A percentile compares a stretch with the other conserved stretches of the same genome.
Evolutionary conservation across 495 filamentous ascomycete genomes (phyloP).

Genomic region (Aspergillus nanangensis): DNA sequence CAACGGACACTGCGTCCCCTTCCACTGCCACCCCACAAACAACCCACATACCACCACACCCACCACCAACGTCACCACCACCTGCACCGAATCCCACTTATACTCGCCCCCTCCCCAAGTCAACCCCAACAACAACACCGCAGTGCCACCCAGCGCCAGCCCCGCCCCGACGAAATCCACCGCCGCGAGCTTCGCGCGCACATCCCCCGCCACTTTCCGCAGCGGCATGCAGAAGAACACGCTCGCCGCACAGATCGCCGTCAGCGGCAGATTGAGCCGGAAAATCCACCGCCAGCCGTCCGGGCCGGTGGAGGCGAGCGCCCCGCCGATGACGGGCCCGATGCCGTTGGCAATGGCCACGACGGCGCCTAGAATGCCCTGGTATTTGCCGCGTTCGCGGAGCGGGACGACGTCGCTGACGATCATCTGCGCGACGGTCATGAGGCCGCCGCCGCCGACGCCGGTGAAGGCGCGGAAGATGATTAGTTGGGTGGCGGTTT

Average conservation of each 20-base stretch:
- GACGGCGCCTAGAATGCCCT: slow-evolving; percentile 52
- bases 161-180: slow-evolving; percentile 44
- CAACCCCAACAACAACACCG: slow-evolving; percentile 45
- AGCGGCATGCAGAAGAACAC: slow-evolving; percentile 51
- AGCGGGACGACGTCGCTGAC: slow-evolving; percentile 54
- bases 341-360: slow-evolving; percentile 51
- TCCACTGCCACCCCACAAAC: slow-evolving; percentile 51
- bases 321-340: slow-evolving; percentile 52
- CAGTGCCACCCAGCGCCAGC: slow-evolving; percentile 35
- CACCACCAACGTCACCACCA: slow-evolving; percentile 43
- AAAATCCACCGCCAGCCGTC: slow-evolving; percentile 56
- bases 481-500: slow-evolving; percentile 48
- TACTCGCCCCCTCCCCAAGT: slow-evolving; percentile 50
- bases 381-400: slow-evolving; percentile 53
- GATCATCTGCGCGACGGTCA: slow-evolving; percentile 51
- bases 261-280: slow-evolving; percentile 46
- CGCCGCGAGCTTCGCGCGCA: slow-evolving; percentile 44
- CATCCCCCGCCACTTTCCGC: slow-evolving; percentile 43
- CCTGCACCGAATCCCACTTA: slow-evolving; percentile 44
- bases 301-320: slow-evolving; percentile 35
- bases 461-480: slow-evolving; percentile 52
- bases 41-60: slow-evolving; percentile 36
- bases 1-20: slow-evolving; percentile 24
- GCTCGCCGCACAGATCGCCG: slow-evolving; percentile 37
- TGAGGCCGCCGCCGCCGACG: slow-evolving; percentile 52